Percentiles rank a stretch among this genome's conserved stretches.
phyloP scores from a whole-genome alignment of 2,329 filamentous ascomycete genomes.

The Paecilomyces sp. region DNA sequence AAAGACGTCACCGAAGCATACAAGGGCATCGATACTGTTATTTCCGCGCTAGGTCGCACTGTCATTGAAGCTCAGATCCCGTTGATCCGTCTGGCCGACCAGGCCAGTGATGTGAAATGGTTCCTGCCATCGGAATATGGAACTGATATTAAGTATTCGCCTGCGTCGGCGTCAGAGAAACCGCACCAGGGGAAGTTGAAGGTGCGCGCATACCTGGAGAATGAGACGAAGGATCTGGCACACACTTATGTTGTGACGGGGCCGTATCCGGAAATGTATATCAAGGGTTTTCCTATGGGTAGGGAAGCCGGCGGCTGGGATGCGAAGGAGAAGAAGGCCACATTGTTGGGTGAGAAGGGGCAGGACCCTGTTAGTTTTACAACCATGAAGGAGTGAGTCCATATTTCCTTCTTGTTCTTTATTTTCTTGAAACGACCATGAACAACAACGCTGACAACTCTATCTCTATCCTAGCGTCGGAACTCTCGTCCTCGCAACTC shows the following conservation, averaged over 20 bases:
- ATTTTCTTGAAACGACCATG: too few relatives aligned
- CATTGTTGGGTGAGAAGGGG: conserved; percentile 53
- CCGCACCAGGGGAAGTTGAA: conserved; percentile 65
- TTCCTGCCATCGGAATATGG: conserved; percentile 65
- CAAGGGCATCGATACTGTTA: conserved; percentile 54
- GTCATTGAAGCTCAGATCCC: conserved; percentile 55
- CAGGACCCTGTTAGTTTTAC: conserved; percentile 59
- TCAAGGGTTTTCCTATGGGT: conserved; percentile 35
- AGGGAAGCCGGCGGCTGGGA: conserved; percentile 53
- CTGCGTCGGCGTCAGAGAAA: conserved; percentile 52
- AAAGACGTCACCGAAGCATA: conserved; percentile 52
- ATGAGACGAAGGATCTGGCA: conserved; percentile 46
- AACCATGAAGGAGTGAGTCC: conserved; percentile 64
- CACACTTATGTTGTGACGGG: conserved; percentile 65
- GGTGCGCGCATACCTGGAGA: conserved; percentile 54
- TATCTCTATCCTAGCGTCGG: conserved; percentile 51
- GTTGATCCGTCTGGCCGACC: conserved; percentile 54
- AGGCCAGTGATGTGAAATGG: conserved; percentile 48
- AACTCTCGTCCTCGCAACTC: conserved; percentile 55
- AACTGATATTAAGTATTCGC: conserved; percentile 57
- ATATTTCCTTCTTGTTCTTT: too few relatives aligned
- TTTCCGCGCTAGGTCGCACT: conserved; percentile 59
- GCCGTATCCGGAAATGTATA: conserved; percentile 60
- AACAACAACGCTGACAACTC: neutral
- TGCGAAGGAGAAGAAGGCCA: conserved; percentile 48